Evolutionary conservation across 257 asterid species (phyloP), one percentile per base, ranked within the genome.

Genomic region (Jacaranda mimosifolia): DNA sequence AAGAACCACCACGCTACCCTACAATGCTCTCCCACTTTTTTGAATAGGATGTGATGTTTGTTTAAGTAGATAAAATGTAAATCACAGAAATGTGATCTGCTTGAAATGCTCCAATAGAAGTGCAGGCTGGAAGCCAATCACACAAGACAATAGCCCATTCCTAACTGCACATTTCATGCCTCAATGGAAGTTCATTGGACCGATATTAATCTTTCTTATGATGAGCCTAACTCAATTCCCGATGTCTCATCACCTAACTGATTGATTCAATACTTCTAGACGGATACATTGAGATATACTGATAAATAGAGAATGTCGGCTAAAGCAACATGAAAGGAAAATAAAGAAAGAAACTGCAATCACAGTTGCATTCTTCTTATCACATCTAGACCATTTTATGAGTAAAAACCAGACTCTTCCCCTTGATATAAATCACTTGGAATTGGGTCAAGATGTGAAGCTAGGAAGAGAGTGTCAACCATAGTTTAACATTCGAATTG

Each of bases 391-490:
- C 15, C 11, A 32, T 26, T 32, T 7, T 15, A 51, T 6, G 6
- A 10, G 6, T 46, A 43, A 45, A 39, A 40, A 67, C 18, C 19
- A 48, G 35, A 5, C 49, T 18, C 63, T 49, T 21, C 15, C 21
- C 9, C 70, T 76, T 1, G 26, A 67, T 14, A 9, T 15, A 40
- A 48, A 52, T 40, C 68, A 63, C 8, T 53, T n/a, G 43, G 17
- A 57, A 32, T 40, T 17, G 7, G 63, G 38, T 63, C 38, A 26
- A 45, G 38, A 26, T 43, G 21, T 12, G 59, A 52, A 40, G 78
- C 73, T 72, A 52, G 38, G 48, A 57, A 18, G 68, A 56, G 48
- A 70, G 43, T 38, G 18, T 5, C 21, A 40, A 55, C 17, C 57
- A 52, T 19, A n/a, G 73, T 45, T 58, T 6, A 59, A 45, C 10